These are phyloP conservation scores for Monosporascus sp. DNA, from an alignment of 2,329 filamentous ascomycete genomes.

Conservation along the genomic window DNA sequence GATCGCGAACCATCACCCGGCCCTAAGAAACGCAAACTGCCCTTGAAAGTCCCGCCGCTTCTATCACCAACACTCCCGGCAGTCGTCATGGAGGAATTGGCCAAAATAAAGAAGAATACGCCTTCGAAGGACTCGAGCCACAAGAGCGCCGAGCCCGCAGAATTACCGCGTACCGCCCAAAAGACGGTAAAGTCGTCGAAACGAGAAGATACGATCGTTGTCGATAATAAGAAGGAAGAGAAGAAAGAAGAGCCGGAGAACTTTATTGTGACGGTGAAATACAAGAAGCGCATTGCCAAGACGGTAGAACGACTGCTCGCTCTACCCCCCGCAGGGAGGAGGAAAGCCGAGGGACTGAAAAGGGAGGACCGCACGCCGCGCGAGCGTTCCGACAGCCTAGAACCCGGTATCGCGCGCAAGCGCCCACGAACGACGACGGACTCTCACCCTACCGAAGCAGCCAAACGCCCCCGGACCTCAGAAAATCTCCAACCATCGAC, in stretches of 20 bases:
- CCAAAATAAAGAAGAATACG: constrained; percentile 27
- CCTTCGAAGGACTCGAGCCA: constrained; percentile 18
- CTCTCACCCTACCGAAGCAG: constrained; percentile 21
- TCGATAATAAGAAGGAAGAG: constrained; percentile 24
- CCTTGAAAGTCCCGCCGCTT: constrained; percentile 39
- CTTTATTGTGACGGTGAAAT: constrained; percentile 41
- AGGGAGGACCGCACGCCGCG: constrained; percentile 26
- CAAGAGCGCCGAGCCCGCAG: constrained; percentile 21
- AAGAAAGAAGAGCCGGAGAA: constrained; percentile 26
- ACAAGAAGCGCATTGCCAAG: constrained; percentile 42
- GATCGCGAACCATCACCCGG: constrained; percentile 21
- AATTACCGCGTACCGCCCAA: constrained; percentile 29
- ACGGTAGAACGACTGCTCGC: constrained; percentile 42
- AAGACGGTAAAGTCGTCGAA: constrained; percentile 27
- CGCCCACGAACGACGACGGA: constrained; percentile 37
- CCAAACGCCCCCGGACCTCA: constrained; percentile 38
- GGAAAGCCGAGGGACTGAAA: constrained; percentile 29
- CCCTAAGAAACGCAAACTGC: constrained; percentile 33
- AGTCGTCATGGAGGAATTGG: constrained; percentile 42
- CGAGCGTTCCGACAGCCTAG: constrained; percentile 37
- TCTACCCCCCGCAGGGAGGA: constrained; percentile 31
- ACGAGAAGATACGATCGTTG: constrained; percentile 26
- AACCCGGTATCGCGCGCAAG: constrained; percentile 42
- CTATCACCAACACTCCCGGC: constrained; percentile 53
- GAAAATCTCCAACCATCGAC: constrained; percentile 43